These are phyloP conservation scores for Boletus fagicola DNA, from an alignment of 768 basidiomycete species.

Conservation along the genomic window DNA sequence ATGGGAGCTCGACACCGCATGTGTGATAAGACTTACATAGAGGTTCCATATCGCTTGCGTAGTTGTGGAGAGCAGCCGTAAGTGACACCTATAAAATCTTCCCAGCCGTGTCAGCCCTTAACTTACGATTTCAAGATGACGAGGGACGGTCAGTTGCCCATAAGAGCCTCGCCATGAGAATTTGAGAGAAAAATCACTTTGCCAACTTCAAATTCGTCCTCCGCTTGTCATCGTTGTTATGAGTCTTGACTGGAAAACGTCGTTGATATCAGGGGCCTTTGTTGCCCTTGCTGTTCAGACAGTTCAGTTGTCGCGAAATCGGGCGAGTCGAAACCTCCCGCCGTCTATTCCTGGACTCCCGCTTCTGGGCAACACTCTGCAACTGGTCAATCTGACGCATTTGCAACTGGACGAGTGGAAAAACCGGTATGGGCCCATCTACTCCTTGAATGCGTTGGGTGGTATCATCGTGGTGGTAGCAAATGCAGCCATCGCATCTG, in stretches of 20 bases:
- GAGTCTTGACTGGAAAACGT: not conserved
- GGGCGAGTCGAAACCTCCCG: conserved; percentile 1
- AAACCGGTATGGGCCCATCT: conserved; percentile 9
- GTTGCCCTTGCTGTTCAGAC: not conserved
- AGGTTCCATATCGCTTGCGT: not conserved
- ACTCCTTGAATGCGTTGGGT: conserved; percentile 4
- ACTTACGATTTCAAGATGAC: not conserved
- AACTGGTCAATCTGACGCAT: conserved; percentile 5
- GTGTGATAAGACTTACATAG: not conserved
- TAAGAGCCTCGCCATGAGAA: not conserved
- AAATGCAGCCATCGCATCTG: conserved; percentile 8
- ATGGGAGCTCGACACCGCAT: not conserved
- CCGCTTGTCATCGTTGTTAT: not conserved
- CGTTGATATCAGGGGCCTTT: not conserved
- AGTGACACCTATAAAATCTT: not conserved
- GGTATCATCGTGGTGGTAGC: conserved; percentile 13
- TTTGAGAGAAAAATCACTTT: not conserved
- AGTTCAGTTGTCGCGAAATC: not conserved
- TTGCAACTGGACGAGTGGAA: conserved; percentile 13
- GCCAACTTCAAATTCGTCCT: not conserved
- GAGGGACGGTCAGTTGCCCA: not conserved
- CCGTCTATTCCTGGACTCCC: conserved; percentile 8
- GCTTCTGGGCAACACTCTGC: conserved; percentile 4
- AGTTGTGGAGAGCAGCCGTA: not conserved
- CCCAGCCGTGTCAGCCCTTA: not conserved